Evolutionary conservation across 1,139 yeast species (phyloP), one percentile per base, ranked within the genome.

Genomic region (Blastobotrys proliferans): DNA sequence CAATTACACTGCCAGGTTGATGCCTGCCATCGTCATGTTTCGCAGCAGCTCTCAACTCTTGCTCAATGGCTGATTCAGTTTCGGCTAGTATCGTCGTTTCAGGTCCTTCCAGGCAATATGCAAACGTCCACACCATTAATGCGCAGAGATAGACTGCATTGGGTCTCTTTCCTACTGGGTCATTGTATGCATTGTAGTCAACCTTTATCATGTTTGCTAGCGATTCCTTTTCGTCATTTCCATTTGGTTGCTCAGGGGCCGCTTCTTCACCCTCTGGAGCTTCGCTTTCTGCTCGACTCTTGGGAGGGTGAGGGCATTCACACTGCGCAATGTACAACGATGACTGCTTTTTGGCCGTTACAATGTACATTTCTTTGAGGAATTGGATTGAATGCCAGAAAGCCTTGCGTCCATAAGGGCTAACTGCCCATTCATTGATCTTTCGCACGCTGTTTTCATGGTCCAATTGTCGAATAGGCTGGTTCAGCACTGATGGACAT

Each of bases 401-500:
- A 4, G 59, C 54, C 40, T 49, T 56, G 31, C 47, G 47, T 11
- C 59, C 58, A 20, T 46, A 45, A 4, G 38, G 48, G 20, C 44
- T 46, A 14, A 41, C 40, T 11, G 50, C 51, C 51, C 52, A 50
- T 26, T 48, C 51, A 21, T 45, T 49, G 25, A 50, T 38, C 30
- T 46, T 43, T 3, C 50, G 44, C 3, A 43, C 47, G 27, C 49
- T 42, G 32, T 46, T 47, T 26, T 49, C 52, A 21, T 45, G 46
- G 36, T 47, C 52, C 8, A 44, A 42, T 19, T 45, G 44, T 13
- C 53, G 44, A 1, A 87, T 83, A 42, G 71, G 73, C 22, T 84
- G 94, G 59, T 84, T 85, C 79, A 84, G 82, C 52, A 87, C 74
- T 57, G 83, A 79, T 0, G 94, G 92, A 1, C 88, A 83, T 1